phyloP scores from a whole-genome alignment of 768 basidiomycete species.

The Boletus bicolor region DNA sequence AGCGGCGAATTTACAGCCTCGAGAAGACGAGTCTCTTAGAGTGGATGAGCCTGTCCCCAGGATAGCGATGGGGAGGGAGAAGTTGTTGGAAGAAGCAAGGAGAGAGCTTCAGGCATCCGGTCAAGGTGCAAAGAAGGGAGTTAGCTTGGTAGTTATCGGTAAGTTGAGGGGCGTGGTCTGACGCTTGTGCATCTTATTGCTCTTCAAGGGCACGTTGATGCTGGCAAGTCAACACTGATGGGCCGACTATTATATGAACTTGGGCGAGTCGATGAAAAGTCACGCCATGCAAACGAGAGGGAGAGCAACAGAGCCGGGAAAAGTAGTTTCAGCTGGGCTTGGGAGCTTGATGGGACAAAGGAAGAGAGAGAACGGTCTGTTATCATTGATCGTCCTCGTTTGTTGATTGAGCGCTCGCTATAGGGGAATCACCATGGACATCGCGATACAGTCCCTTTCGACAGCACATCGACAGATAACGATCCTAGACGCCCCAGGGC shows the following conservation, averaged over 20 bases:
- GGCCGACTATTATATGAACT: constrained; percentile 91
- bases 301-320: constrained; percentile 90
- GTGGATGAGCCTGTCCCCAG: constrained; percentile 56
- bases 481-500: constrained; percentile 96
- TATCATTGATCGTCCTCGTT: background rate
- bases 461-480: constrained; percentile 80
- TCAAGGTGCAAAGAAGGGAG: constrained; percentile 56
- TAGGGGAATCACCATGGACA: constrained; percentile 98
- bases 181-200: constrained; percentile 8
- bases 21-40: constrained; percentile 37
- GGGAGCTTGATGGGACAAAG: constrained; percentile 89
- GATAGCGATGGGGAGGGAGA: constrained; percentile 69
- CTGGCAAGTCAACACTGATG: constrained; percentile 98
- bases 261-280: constrained; percentile 84
- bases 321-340: constrained; percentile 95
- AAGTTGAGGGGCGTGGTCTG: constrained; percentile 15
- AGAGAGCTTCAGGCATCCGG: constrained; percentile 45
- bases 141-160: constrained; percentile 95
- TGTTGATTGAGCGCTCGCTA: constrained; percentile 5
- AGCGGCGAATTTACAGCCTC: constrained; percentile 61
- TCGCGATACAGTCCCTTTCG: constrained; percentile 75
- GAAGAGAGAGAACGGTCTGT: constrained; percentile 91
- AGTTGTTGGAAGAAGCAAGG: constrained; percentile 77
- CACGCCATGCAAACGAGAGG: constrained; percentile 77
- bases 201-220: constrained; percentile 89